Percentiles rank a stretch among this genome's conserved stretches.
These are phyloP conservation scores for Candida nemodendra DNA, from an alignment of 805 yeast genomes.

Conservation along the genomic window DNA sequence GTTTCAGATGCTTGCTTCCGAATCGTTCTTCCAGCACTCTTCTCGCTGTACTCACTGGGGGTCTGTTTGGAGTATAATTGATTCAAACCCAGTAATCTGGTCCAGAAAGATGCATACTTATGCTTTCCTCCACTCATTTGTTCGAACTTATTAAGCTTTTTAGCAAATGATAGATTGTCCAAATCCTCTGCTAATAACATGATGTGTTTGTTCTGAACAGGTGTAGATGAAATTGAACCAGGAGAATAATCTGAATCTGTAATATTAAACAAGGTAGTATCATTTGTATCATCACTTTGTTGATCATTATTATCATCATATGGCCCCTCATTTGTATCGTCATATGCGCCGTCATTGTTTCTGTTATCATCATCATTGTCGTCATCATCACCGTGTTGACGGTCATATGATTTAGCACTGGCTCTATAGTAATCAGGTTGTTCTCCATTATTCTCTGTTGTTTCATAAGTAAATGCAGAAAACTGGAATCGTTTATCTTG, in stretches of 20 bases:
- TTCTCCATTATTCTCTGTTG: background rate
- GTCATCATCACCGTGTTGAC: conserved; percentile 2
- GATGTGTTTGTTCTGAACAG: conserved; percentile 3
- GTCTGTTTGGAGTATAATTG: conserved; percentile 1
- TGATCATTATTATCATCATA: background rate
- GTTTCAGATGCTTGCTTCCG: background rate
- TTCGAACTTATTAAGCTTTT: conserved; percentile 31
- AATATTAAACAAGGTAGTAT: conserved; percentile 10
- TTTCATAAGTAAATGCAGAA: background rate
- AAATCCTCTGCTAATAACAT: background rate
- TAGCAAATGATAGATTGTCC: conserved; percentile 20
- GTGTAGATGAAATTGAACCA: conserved; percentile 10
- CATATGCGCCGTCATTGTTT: conserved; percentile 5
- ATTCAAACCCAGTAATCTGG: conserved; percentile 8
- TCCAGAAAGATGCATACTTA: conserved; percentile 13
- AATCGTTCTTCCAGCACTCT: background rate
- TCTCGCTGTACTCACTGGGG: background rate
- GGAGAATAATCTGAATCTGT: background rate
- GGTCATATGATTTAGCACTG: conserved; percentile 2
- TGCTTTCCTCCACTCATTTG: conserved; percentile 27
- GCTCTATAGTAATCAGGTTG: background rate
- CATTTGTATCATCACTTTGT: conserved; percentile 6
- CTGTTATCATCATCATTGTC: no score
- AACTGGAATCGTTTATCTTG: background rate
- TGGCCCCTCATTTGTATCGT: conserved; percentile 3